A percentile compares a stretch with the other conserved stretches of the same genome.
phyloP scores from a whole-genome alignment of 306 rosid species.

The Lathyrus sativus region DNA sequence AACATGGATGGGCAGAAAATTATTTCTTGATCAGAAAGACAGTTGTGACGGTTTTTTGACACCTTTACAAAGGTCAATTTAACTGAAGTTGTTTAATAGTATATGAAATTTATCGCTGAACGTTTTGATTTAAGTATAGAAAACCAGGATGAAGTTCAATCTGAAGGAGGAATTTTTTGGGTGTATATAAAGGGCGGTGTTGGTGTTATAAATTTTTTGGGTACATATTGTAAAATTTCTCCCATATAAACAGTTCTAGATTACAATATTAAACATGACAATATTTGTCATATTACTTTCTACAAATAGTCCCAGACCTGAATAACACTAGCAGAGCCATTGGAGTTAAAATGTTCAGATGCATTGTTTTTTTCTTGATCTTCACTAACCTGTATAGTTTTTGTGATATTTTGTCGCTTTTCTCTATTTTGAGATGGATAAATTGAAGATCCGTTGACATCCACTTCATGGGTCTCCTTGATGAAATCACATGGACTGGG shows the following conservation, averaged over 20 bases:
- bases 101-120: not conserved
- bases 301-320: constrained; percentile 42
- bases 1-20: constrained; percentile 23
- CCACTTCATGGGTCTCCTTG: constrained; percentile 35
- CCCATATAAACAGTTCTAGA: not conserved
- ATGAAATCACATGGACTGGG: constrained; percentile 22
- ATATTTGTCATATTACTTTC: not conserved
- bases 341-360: constrained; percentile 34
- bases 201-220: not conserved
- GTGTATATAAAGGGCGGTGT: not conserved
- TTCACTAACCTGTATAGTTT: constrained; percentile 40
- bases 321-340: constrained; percentile 44
- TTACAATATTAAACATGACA: not conserved
- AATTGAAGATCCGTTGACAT: constrained; percentile 35
- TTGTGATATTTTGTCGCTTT: constrained; percentile 28
- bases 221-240: not conserved
- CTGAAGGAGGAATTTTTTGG: not conserved
- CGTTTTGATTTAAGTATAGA: not conserved
- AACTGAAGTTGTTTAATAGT: constrained; percentile 14
- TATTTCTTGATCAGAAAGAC: constrained; percentile 27
- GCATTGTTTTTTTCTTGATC: constrained; percentile 33
- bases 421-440: constrained; percentile 37
- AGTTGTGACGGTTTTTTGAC: not conserved
- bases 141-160: constrained; percentile 31
- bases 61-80: constrained; percentile 6